Percentiles rank a stretch among this genome's conserved stretches.
Evolutionary conservation across 305 asterid genomes (phyloP).

Genomic region (Monarda citriodora): DNA sequence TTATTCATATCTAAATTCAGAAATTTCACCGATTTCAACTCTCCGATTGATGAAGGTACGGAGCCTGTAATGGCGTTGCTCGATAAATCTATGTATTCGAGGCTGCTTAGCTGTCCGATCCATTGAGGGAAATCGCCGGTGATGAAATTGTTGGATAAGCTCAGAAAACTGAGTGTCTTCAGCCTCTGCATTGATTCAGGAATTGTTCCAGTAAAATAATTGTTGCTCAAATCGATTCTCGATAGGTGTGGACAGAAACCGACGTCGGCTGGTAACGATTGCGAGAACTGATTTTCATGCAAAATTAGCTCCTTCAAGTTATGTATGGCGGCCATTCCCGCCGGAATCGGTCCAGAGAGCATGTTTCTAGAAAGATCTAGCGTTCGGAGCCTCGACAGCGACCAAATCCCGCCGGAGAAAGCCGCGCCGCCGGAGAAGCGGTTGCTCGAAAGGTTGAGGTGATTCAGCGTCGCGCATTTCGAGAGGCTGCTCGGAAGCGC

Average conservation of each 20-base stretch:
- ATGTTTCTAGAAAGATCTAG: slow-evolving; percentile 76
- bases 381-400: slow-evolving; percentile 63
- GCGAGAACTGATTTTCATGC: slow-evolving; percentile 65
- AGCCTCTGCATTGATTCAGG: slow-evolving; percentile 63
- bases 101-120: slow-evolving; percentile 48
- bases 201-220: slow-evolving; percentile 46
- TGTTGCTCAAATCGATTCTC: slow-evolving; percentile 53
- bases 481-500: slow-evolving; percentile 46
- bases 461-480: slow-evolving; percentile 53
- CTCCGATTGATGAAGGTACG: slow-evolving; percentile 60
- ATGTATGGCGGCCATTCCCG: slow-evolving; percentile 51
- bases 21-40: slow-evolving; percentile 41
- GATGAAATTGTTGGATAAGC: slow-evolving; percentile 50
- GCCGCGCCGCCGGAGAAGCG: slow-evolving; percentile 64
- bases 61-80: slow-evolving; percentile 57
- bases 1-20: slow-evolving; percentile 47
- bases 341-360: slow-evolving; percentile 57
- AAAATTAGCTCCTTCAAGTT: slow-evolving; percentile 67
- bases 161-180: slow-evolving; percentile 32
- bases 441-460: slow-evolving; percentile 66
- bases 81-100: slow-evolving; percentile 59
- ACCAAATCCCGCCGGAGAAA: slow-evolving; percentile 46
- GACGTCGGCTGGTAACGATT: slow-evolving; percentile 63
- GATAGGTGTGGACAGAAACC: slow-evolving; percentile 76
- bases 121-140: slow-evolving; percentile 79